Conservation (phyloP, 176 grass and related monocot species). For the Oropetium thomaeum region DNA sequence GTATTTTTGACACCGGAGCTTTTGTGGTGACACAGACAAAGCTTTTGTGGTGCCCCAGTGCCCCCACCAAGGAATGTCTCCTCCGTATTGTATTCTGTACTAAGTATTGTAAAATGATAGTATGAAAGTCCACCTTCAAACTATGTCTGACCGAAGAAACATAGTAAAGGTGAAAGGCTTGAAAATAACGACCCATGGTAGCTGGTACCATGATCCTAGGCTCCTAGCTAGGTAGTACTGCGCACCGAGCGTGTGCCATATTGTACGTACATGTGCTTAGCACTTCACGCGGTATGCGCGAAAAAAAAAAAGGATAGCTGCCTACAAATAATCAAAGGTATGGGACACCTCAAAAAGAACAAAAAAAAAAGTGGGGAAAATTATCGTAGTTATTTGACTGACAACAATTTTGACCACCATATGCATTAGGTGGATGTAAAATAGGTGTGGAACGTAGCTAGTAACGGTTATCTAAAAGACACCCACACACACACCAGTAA, state of each 20-base stretch:
- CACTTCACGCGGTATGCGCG: background rate
- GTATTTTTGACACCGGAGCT: too few species aligned
- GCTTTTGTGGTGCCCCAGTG: background rate
- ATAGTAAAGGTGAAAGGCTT: background rate
- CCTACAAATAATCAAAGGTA: background rate
- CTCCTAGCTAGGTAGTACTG: too few species aligned
- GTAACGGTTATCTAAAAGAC: background rate
- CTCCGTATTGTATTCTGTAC: background rate
- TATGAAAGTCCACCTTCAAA: background rate
- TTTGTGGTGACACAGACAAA: slow-evolving; percentile 14
- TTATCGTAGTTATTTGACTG: background rate
- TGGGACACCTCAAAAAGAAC: background rate
- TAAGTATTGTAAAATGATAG: background rate
- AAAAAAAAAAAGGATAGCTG: background rate
- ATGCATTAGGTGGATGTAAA: background rate
- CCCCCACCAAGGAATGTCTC: slow-evolving; percentile 28
- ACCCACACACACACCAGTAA: too few species aligned
- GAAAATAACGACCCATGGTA: background rate
- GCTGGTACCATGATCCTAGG: background rate
- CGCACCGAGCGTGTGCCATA: background rate
- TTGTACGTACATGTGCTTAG: background rate
- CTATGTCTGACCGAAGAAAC: background rate
- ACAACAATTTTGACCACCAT: too few species aligned
- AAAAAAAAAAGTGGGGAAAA: background rate
- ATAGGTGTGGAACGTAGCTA: background rate